Evolutionary conservation across 495 filamentous ascomycete genomes (phyloP), one percentile per base, ranked within the genome.

Genomic region (Peziza echinospora): DNA sequence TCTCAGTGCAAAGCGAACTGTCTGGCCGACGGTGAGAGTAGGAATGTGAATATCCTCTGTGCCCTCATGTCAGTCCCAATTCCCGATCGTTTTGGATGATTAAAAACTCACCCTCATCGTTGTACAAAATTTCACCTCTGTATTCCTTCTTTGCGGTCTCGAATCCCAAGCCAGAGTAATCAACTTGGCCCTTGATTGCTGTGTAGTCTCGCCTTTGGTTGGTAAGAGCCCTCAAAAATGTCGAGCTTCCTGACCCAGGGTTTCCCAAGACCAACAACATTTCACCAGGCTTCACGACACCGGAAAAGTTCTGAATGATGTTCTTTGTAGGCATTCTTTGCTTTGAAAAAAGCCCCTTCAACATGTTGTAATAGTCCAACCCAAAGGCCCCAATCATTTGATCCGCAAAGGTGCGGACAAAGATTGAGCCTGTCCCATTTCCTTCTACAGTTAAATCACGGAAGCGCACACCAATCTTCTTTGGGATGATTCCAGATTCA

Each of bases 401-500:
- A 3, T 60, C 42, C 3, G 50, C 47, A 16, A 59, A 59, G 2
- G 57, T 60, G 1, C 28, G 47, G 42, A 61, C 43, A 44, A 69
- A 63, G 45, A 67, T 64, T 17, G 65, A 66, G 1, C 63, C 63
- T 13, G 65, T 60, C 5, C 69, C 70, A 41, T 61, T 69, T 26
- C 70, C 70, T 47, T 64, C 63, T 19, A 67, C 70, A 46, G 62
- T 69, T 7, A 73, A 54, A 41, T 68, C 63, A 64, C 80, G 81
- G 63, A 82, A 93, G 1, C 85, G 68, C 1, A 93, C 79, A 3
- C 85, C 85, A 19, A 92, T 72, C 53, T 80, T 83, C 65, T 91
- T 92, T 5, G 56, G 47, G 13, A 55, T 47, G 3, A 55, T 53
- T 5, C 56, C 56, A 19, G 56, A 50, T n/a, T 51, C 45, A 2